Evolutionary conservation across 345 rosid species (phyloP).

Genomic region (Camelina sativa): DNA sequence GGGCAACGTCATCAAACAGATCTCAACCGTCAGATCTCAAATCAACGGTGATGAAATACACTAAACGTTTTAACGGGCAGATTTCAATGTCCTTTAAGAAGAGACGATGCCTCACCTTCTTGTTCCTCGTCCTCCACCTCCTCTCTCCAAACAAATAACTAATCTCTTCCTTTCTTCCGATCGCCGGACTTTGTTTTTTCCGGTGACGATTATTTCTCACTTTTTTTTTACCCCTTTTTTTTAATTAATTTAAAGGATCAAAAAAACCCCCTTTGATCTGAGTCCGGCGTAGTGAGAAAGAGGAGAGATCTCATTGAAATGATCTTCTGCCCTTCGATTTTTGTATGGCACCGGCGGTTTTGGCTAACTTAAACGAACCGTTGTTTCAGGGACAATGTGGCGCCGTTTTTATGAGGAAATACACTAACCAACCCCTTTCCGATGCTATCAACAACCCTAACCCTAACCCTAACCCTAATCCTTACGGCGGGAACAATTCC

Average conservation of each 20-base stretch:
- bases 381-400: constrained; percentile 39
- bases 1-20: constrained; percentile 37
- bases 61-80: constrained; percentile 30
- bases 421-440: constrained; percentile 36
- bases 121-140: constrained; percentile 29
- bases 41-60: constrained; percentile 24
- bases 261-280: background rate
- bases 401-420: constrained; percentile 45
- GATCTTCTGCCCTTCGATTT: constrained; percentile 25
- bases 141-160: background rate
- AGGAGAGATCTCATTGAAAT: constrained; percentile 28
- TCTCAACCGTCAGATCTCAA: constrained; percentile 36
- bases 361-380: constrained; percentile 41
- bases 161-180: constrained; percentile 16
- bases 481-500: constrained; percentile 40
- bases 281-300: background rate
- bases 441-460: constrained; percentile 47
- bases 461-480: constrained; percentile 57
- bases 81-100: constrained; percentile 40
- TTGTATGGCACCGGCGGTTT: constrained; percentile 46
- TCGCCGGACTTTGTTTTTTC: constrained; percentile 39
- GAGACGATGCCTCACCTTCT: constrained; percentile 40
- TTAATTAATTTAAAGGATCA: background rate
- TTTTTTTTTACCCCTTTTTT: background rate
- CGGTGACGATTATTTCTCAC: constrained; percentile 15